phyloP scores from a whole-genome alignment of 768 basidiomycete genomes.

The Leccinum ochraceum region DNA sequence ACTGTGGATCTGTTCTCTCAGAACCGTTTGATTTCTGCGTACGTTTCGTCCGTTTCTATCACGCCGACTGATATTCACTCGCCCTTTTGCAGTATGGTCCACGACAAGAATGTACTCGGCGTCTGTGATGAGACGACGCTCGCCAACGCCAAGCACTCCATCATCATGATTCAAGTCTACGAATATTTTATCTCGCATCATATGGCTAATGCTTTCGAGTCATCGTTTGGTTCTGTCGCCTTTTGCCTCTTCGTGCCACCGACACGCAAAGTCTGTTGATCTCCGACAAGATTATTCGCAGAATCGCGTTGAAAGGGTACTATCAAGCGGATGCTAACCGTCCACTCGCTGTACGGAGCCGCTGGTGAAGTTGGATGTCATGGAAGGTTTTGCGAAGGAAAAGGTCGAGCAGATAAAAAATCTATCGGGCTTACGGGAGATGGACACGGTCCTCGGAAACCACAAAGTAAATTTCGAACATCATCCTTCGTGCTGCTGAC shows the following conservation, averaged over 20 bases:
- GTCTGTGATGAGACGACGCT: conserved; percentile 95
- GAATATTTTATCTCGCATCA: conserved; percentile 96
- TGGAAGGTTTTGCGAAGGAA: too few relatives aligned
- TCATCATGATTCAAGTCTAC: conserved; percentile 79
- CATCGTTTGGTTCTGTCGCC: conserved; percentile 96
- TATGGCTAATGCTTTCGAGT: conserved; percentile 98
- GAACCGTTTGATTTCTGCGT: conserved; percentile 93
- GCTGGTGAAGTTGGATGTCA: too few relatives aligned
- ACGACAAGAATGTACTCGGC: conserved; percentile 84
- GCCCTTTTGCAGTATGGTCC: conserved; percentile 73
- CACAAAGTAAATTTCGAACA: too few relatives aligned
- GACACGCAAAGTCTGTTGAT: conserved; percentile 97
- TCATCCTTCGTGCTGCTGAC: too few relatives aligned
- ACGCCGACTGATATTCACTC: not conserved
- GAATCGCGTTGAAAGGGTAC: conserved; percentile 66
- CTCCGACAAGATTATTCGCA: conserved; percentile 91
- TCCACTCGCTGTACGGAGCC: too few relatives aligned
- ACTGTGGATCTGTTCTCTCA: conserved; percentile 85
- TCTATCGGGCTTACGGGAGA: too few relatives aligned
- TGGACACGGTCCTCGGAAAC: too few relatives aligned
- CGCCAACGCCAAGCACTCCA: conserved; percentile 90
- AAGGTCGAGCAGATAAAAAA: too few relatives aligned
- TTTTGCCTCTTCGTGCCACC: conserved; percentile 90
- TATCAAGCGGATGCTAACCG: too few relatives aligned
- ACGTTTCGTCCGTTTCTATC: conserved; percentile 13